Conservation (phyloP, 805 yeast species). For the Teunomyces funiuensis region DNA sequence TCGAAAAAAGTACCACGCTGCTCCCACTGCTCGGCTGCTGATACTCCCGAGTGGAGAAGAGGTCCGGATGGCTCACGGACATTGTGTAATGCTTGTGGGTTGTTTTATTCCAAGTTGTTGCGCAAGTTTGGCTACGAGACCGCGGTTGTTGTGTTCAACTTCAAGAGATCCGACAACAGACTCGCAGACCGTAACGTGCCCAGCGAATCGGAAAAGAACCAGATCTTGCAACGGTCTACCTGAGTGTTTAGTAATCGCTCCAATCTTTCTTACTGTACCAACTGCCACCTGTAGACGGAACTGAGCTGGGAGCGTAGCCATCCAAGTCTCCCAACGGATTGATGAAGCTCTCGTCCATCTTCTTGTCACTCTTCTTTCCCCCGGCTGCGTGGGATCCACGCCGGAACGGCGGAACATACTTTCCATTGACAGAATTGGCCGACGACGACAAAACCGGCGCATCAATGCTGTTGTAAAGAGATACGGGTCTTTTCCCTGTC, state of each 20-base stretch:
- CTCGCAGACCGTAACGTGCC: slow-evolving; percentile 12
- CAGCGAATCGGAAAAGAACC: slow-evolving; percentile 6
- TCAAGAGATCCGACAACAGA: slow-evolving; percentile 3
- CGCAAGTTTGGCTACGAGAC: slow-evolving; percentile 45
- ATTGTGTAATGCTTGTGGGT: slow-evolving; percentile 90
- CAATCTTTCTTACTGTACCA: slow-evolving; percentile 19
- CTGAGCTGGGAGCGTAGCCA: slow-evolving; percentile 15
- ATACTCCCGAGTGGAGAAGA: slow-evolving; percentile 91
- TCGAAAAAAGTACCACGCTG: slow-evolving; percentile 6
- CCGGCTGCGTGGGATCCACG: slow-evolving; percentile 45
- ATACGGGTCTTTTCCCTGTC: slow-evolving; percentile 6
- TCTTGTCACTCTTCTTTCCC: slow-evolving; percentile 7
- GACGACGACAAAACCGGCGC: slow-evolving; percentile 12
- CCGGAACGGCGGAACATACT: slow-evolving; percentile 72
- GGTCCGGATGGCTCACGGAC: slow-evolving; percentile 85
- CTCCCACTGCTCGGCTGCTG: slow-evolving; percentile 66
- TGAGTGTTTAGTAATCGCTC: no score
- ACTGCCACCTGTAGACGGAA: slow-evolving; percentile 7
- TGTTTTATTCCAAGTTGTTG: slow-evolving; percentile 63
- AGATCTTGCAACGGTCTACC: background rate
- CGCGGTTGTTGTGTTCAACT: slow-evolving; percentile 29
- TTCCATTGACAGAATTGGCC: slow-evolving; percentile 40
- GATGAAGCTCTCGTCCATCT: slow-evolving; percentile 2
- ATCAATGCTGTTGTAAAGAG: slow-evolving; percentile 1
- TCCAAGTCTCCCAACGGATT: slow-evolving; percentile 9